Percentiles rank a stretch among this genome's conserved stretches.
Conservation (phyloP, 306 rosid species). For the Leucaena leucocephala region DNA sequence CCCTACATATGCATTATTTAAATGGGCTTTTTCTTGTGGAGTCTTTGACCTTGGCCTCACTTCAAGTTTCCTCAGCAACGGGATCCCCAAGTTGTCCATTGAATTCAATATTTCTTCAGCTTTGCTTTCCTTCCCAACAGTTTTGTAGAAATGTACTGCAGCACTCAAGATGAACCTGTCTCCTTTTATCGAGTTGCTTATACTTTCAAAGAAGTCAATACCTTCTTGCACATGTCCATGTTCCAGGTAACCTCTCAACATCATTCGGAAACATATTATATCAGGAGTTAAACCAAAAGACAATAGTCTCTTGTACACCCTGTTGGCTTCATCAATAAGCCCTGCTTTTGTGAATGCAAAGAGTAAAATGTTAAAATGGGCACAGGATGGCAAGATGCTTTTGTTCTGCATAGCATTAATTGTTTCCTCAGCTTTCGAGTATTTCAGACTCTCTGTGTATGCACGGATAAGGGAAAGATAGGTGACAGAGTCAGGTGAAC, state of each 20-base stretch:
- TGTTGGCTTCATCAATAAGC: conserved; percentile 66
- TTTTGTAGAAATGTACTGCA: conserved; percentile 70
- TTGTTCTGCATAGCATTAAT: conserved; percentile 61
- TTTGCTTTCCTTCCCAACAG: conserved; percentile 56
- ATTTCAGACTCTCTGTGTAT: conserved; percentile 61
- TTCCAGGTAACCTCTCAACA: conserved; percentile 81
- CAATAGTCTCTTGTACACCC: conserved; percentile 56
- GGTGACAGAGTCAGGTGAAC: conserved; percentile 68
- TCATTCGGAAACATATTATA: conserved; percentile 56
- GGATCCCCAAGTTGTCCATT: conserved; percentile 54
- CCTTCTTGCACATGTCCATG: conserved; percentile 66
- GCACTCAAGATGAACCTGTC: conserved; percentile 82
- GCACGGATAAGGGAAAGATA: conserved; percentile 78
- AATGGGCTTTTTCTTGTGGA: neutral
- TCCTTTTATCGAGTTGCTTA: conserved; percentile 44
- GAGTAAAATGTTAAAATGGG: conserved; percentile 41
- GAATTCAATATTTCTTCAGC: conserved; percentile 58
- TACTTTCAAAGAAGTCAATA: conserved; percentile 59
- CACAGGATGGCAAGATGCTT: conserved; percentile 67
- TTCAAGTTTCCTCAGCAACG: conserved; percentile 65
- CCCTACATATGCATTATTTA: neutral
- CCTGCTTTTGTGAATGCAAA: conserved; percentile 41
- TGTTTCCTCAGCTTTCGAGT: conserved; percentile 68
- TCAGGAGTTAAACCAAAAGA: conserved; percentile 70
- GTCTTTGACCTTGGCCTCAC: conserved; percentile 55